Base-by-base conservation (phyloP, 305 asterid genomes). In the Solanum aculeatissimum region DNA sequence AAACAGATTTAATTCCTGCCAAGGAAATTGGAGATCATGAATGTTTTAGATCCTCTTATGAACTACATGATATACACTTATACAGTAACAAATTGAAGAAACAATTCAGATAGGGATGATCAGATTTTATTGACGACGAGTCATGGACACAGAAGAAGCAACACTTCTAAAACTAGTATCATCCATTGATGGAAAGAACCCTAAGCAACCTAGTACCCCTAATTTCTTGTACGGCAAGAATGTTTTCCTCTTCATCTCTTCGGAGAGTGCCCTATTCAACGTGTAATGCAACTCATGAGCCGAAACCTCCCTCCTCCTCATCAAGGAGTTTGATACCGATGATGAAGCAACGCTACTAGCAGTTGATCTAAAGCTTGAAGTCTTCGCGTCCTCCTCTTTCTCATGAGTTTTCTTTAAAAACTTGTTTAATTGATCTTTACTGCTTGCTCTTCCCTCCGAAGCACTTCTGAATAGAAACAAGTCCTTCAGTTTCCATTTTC, bases 381-480 rank as follows among this genome's bases (percentile, higher is more conserved):
- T 92, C 87, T 86, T 92, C 4, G 18, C 80, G 10, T 70, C 79
- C 6, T 85, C 90, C 10, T 92, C 95, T 1, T 93, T 93, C 27
- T 21, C 87, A 4, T 80, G 90, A 54, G 51, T 49, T 65, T 89
- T 94, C 87, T 86, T 94, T 84, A 92, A 4, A 72, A 84, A 86
- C 83, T 91, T 92, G 58, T 90, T 91, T 16, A 89, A 32, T 86
- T 91, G 86, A 6, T 90, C 90, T 60, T 89, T 86, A 38, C 89
- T 93, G 57, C 60, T 86, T 0, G 94, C 93, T 18, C 98, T 86
- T 5, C 98, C 92, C 38, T 97, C 98, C 10, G 98, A 97, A 18
- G 98, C 98, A 86, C 99, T 97, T 82, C 99, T 81, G 93, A 97
- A 97, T 3, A 97, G 85, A 4, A 95, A 71, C 53, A 97, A 84